Base-by-base conservation (phyloP, 768 basidiomycete species). In the Dictyophora rubrovolvata region DNA sequence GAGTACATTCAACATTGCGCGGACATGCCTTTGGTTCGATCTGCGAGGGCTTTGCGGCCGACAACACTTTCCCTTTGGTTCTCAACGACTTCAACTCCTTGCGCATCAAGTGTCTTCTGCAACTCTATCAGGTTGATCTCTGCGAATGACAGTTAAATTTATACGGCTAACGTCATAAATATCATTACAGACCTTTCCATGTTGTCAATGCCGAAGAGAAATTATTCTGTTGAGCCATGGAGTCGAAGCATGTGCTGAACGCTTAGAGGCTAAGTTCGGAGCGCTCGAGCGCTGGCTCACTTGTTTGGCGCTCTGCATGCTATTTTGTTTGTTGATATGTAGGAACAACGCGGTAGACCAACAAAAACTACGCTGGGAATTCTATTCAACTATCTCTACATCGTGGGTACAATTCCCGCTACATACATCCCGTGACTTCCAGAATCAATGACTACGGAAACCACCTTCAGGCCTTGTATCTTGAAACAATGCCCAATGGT, bases 31-130 rank as follows among this genome's bases (percentile, higher is more conserved):
- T 95, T 90, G 0, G 96, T 99, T 70, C 89, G 87, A 74, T 98
- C 96, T 1, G 95, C 91, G 20, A 99, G 77, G 56, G 85, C 87
- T 72, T 97, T 99, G 48, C 96, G 81, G 10, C 93, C 93, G 2
- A 99, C 78, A 49, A 97, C 79, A 63, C 89, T 92, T 75, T 98
- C 95, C 75, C 97, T 99, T 77, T 97, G 94, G 73, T 94, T 94
- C 77, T 98, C 93, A 20, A 99, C 94, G 14, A 99, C 79, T 72
- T 98, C 94, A 35, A 97, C 79, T 4, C 93, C 94, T 62, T 97
- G 95, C 6, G 80, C 76, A 72, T 98, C 94, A 53, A 99, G 81
- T 4, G 85, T 87, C 75, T 92, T 94, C 73, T 98, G 95, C 23
- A 98, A 77, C 63, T 96, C 92, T 18, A 84, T 73, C 54, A 99